Base-by-base conservation (phyloP, 2,329 filamentous ascomycete genomes). In the Alternaria angustiovoidea region DNA sequence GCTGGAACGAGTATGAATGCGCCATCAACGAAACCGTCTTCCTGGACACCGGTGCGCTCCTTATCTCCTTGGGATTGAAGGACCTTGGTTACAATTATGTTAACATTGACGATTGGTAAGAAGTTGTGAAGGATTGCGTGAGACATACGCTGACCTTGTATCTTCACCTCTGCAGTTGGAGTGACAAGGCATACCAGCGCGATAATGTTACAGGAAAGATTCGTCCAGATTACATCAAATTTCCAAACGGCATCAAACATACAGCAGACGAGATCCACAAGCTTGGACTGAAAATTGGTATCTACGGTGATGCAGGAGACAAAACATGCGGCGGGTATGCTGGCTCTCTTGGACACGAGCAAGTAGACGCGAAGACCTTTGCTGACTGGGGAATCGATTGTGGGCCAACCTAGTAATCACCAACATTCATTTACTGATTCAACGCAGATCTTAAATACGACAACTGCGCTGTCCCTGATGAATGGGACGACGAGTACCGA, bases 211-310 rank as follows among this genome's bases (percentile, higher is more conserved):
- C 68, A 34, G 51, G 72, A 62, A 56, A 75, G 70, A 52, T 81
- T 73, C 22, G 73, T 70, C 60, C 78, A 63, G 56, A 78, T 41
- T 89, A 88, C 62, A 86, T 86, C 5, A 67, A 1, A 71, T 90
- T 89, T 58, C 87, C 88, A 0, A 71, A 82, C 8, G 88, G 87
- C 1, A 89, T 90, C 61, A 79, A 79, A 16, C 81, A 82, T 7
- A 71, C 84, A 0, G 86, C 86, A 1, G 74, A 83, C 14, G 70
- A 84, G 57, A 81, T 89, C 20, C 88, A 90, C 61, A 75, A 67
- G 2, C 68, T 87, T 63, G 87, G 86, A 1, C 66, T 90, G 39
- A 89, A 89, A 70, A 71, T 89, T 4, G 88, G 88, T 0, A 87
- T 90, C 42, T 90, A 90, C 67, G 83, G 84, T 63, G 83, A 83